Percentiles rank a stretch among this genome's conserved stretches.
phyloP scores from a whole-genome alignment of 2,329 filamentous ascomycete genomes.

The Lachnellula occidentalis region DNA sequence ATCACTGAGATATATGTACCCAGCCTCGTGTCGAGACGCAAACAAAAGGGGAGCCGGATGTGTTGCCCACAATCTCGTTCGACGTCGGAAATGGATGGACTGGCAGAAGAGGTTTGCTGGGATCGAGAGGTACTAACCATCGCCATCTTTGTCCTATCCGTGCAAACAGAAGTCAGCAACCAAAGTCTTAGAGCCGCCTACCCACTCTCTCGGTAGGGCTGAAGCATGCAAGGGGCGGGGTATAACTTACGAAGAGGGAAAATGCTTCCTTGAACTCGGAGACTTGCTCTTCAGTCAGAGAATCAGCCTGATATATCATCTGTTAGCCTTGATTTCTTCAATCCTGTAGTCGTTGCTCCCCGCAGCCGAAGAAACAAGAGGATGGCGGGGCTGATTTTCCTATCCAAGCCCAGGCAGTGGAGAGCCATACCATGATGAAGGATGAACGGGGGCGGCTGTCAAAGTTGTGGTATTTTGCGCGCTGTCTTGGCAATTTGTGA shows the following conservation, averaged over 20 bases:
- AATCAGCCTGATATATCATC: conserved; percentile 67
- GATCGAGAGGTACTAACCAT: conserved; percentile 60
- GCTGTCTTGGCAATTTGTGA: neutral
- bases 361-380: conserved; percentile 7
- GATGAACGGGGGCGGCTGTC: conserved; percentile 4
- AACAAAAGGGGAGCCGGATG: neutral
- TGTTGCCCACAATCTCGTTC: neutral
- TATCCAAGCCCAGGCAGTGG: conserved; percentile 1
- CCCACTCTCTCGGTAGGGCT: conserved; percentile 6
- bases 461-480: neutral
- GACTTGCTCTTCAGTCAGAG: conserved; percentile 99
- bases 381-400: conserved; percentile 22
- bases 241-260: conserved; percentile 89
- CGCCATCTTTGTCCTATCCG: conserved; percentile 77
- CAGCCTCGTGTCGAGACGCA: neutral
- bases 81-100: neutral
- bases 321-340: conserved; percentile 23
- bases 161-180: conserved; percentile 24
- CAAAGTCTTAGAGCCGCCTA: conserved; percentile 15
- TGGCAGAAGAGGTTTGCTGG: neutral
- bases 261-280: conserved; percentile 99
- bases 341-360: conserved; percentile 5
- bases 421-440: conserved; percentile 21
- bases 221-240: conserved; percentile 9
- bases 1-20: neutral